Evolutionary conservation across 1,284 basidiomycete genomes (phyloP).

Genomic region (Acaromyces ingoldii): DNA sequence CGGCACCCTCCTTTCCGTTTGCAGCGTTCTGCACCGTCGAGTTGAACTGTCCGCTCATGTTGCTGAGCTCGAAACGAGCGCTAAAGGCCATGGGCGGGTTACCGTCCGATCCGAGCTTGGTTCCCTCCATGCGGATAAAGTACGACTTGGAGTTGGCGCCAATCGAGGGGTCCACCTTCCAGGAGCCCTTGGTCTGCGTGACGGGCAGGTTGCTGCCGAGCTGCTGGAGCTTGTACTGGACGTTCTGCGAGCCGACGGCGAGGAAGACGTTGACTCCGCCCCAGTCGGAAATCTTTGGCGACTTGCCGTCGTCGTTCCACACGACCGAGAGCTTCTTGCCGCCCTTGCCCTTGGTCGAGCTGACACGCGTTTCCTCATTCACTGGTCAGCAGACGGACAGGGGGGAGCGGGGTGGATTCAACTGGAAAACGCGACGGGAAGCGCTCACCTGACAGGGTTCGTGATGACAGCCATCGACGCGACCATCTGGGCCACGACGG

Average conservation of each 20-base stretch:
- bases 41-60: conserved; percentile 39
- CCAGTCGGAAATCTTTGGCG: conserved; percentile 26
- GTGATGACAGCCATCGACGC: conserved; percentile 32
- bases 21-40: conserved; percentile 21
- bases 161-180: conserved; percentile 21
- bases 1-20: conserved; percentile 2
- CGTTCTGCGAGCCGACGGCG: conserved; percentile 32
- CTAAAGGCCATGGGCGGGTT: conserved; percentile 38
- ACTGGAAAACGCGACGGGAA: conserved; percentile 20
- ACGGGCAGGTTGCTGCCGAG: conserved; percentile 23
- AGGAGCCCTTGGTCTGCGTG: conserved; percentile 11
- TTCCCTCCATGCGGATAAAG: conserved; percentile 44
- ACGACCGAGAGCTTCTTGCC: conserved; percentile 23
- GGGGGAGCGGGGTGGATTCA: neutral
- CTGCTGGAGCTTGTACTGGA: conserved; percentile 41
- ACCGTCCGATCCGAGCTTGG: conserved; percentile 21
- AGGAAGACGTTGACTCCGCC: conserved; percentile 41
- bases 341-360: conserved; percentile 29
- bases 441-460: conserved; percentile 32
- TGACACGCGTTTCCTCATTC: too few relatives aligned
- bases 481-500: conserved; percentile 15
- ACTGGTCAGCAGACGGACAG: neutral
- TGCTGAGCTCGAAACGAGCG: conserved; percentile 32
- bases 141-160: conserved; percentile 38
- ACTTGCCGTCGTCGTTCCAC: conserved; percentile 39